Percentiles rank a stretch among this genome's conserved stretches.
phyloP scores from a whole-genome alignment of 1,284 basidiomycete genomes.

The Flammula alnicola region DNA sequence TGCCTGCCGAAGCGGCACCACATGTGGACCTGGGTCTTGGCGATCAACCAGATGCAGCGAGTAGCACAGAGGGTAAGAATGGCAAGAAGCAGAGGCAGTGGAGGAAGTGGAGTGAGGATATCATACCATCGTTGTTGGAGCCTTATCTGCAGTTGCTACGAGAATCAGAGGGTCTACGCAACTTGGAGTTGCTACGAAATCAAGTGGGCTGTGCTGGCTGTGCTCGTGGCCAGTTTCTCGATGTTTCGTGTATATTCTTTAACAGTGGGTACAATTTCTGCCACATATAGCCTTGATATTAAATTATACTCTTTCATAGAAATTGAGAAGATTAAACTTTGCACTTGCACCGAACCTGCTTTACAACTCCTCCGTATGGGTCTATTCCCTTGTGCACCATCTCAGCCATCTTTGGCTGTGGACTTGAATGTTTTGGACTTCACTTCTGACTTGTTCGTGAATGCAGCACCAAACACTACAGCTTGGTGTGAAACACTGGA shows the following conservation, averaged over 20 bases:
- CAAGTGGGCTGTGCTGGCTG: constrained; percentile 5
- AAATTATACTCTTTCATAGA: constrained; percentile 1
- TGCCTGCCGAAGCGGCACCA: too few relatives aligned
- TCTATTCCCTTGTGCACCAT: constrained; percentile 25
- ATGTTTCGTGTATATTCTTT: constrained; percentile 12
- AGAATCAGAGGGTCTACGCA: constrained; percentile 4
- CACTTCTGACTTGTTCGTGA: constrained; percentile 19
- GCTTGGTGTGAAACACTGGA: constrained; percentile 20
- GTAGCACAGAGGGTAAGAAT: not conserved
- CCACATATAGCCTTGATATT: not conserved
- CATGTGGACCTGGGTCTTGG: not conserved
- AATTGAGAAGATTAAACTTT: constrained; percentile 8
- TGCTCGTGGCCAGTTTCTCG: not conserved
- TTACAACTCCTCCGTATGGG: constrained; percentile 14
- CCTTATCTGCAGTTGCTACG: constrained; percentile 11
- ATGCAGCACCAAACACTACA: constrained; percentile 22
- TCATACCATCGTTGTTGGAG: constrained; percentile 14
- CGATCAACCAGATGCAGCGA: constrained; percentile 3
- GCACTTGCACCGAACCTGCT: constrained; percentile 13
- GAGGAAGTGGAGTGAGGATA: constrained; percentile 11
- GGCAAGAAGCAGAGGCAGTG: constrained; percentile 14
- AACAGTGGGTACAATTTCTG: constrained; percentile 5
- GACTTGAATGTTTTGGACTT: constrained; percentile 27
- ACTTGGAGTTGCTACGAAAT: constrained; percentile 1
- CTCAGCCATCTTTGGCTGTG: constrained; percentile 24